Conservation (phyloP, 768 basidiomycete genomes). For the Mycena galericulata region DNA sequence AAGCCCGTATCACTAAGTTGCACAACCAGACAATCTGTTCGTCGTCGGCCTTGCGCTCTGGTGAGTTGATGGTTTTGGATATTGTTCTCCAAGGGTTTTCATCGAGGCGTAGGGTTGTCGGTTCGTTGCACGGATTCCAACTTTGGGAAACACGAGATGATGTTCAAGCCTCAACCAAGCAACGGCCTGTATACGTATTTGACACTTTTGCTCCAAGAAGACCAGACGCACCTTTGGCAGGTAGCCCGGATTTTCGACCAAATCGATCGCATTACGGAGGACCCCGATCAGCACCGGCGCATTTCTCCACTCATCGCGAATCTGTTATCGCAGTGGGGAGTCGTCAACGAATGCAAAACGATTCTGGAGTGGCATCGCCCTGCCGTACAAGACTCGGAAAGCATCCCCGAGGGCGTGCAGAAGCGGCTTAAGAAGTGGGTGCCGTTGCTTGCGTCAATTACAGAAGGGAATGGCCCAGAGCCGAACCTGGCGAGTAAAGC, state of each 20-base stretch:
- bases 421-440: conserved; percentile 10
- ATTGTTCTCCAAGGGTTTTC: not conserved
- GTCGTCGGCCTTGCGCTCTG: not conserved
- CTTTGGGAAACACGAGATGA: conserved; percentile 1
- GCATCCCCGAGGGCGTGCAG: not conserved
- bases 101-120: not conserved
- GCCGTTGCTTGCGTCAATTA: not conserved
- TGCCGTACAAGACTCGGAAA: conserved; percentile 3
- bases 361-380: conserved; percentile 21
- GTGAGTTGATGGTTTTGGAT: not conserved
- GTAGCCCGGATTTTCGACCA: conserved; percentile 22
- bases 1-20: not conserved
- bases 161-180: not conserved
- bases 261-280: conserved; percentile 20
- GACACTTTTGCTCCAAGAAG: conserved; percentile 8
- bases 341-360: conserved; percentile 18
- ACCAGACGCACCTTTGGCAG: conserved; percentile 16
- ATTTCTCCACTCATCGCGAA: conserved; percentile 22
- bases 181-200: conserved; percentile 12
- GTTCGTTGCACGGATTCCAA: not conserved
- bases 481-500: not conserved
- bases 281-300: not conserved
- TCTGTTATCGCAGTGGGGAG: conserved; percentile 20
- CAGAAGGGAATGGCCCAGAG: not conserved
- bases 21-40: conserved; percentile 5